These are phyloP conservation scores for Przewalskia tangutica DNA, from an alignment of 257 asterid species.

Conservation along the genomic window DNA sequence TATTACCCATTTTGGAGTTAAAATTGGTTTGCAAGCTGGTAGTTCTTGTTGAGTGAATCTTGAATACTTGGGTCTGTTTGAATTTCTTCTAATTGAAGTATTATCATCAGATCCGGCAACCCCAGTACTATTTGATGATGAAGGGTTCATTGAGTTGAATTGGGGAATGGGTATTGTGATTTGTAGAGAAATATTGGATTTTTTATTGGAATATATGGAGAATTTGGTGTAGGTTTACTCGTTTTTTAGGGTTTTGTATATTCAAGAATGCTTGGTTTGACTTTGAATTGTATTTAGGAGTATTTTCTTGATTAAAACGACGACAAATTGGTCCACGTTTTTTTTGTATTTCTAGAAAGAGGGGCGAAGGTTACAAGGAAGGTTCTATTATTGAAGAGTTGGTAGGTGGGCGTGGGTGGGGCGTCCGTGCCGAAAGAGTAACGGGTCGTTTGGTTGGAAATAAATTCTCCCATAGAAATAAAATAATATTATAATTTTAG, in stretches of 20 bases:
- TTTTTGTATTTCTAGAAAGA: neutral
- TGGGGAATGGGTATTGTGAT: neutral
- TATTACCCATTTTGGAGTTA: slow-evolving; percentile 98
- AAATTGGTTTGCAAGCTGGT: slow-evolving; percentile 97
- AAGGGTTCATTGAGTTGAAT: neutral
- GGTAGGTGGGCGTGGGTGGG: neutral
- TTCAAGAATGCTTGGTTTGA: neutral
- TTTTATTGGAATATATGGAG: neutral
- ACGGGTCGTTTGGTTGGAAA: no score
- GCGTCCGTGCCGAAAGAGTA: neutral
- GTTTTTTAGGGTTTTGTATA: neutral
- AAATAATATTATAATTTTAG: no score
- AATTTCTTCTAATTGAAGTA: slow-evolving; percentile 50
- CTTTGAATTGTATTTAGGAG: neutral
- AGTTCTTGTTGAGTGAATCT: slow-evolving; percentile 97
- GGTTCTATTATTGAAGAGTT: neutral
- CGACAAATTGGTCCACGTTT: neutral
- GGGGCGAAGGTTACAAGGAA: neutral
- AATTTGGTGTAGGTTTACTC: neutral
- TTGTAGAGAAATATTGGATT: neutral
- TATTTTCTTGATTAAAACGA: neutral
- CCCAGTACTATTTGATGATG: slow-evolving; percentile 65
- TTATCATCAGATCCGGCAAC: slow-evolving; percentile 47
- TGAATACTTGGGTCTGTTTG: slow-evolving; percentile 93
- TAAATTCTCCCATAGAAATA: neutral